Conservation (phyloP, 768 basidiomycete genomes). For the Paxillus ammoniavirescens region DNA sequence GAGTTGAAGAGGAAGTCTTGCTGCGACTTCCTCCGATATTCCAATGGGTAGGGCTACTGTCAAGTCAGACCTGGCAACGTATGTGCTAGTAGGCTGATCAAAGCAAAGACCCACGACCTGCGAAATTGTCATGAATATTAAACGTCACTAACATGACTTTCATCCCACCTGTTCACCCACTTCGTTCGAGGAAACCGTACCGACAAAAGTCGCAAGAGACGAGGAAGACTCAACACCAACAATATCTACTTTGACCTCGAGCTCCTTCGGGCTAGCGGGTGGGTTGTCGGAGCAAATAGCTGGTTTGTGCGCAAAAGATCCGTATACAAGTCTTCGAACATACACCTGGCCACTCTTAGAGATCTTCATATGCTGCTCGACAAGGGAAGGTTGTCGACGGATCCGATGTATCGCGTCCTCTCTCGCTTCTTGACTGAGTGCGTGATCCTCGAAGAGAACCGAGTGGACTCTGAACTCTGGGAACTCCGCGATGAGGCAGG, state of each 20-base stretch:
- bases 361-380: constrained; percentile 14
- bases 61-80: neutral
- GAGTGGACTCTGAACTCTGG: constrained; percentile 12
- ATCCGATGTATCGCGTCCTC: constrained; percentile 5
- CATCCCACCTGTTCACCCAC: neutral
- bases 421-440: constrained; percentile 2
- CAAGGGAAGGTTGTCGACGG: constrained; percentile 2
- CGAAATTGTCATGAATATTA: neutral
- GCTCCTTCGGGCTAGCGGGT: neutral
- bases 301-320: neutral
- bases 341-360: constrained; percentile 10
- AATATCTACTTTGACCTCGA: neutral
- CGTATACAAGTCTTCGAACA: constrained; percentile 15
- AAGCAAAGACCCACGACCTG: neutral
- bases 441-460: constrained; percentile 12
- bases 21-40: neutral
- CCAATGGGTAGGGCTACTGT: neutral
- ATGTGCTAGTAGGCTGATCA: neutral
- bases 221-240: neutral
- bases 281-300: too few species aligned
- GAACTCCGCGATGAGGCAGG: constrained; percentile 10
- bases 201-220: neutral
- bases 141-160: neutral
- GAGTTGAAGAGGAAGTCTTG: neutral
- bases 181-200: neutral